Evolutionary conservation across 108 stramenopile species (phyloP).

Genomic region (Aurantiochytrium sp.): DNA sequence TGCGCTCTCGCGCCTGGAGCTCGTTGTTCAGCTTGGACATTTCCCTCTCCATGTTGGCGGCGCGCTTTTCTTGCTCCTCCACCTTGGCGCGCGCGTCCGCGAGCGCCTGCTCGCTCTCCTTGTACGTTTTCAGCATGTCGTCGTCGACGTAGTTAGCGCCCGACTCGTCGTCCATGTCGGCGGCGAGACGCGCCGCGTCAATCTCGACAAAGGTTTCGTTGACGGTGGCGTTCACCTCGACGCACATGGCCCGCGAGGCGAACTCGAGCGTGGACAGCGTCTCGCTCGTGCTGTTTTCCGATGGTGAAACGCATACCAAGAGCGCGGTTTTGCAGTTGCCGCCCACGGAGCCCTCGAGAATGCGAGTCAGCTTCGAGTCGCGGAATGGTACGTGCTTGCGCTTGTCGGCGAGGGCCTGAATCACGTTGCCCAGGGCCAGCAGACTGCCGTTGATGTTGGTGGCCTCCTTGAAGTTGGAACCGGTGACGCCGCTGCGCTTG

Average conservation of each 20-base stretch:
- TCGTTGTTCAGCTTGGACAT: not conserved
- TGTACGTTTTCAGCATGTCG: slow-evolving; percentile 24
- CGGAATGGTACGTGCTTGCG: slow-evolving; percentile 42
- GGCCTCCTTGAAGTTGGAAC: slow-evolving; percentile 38
- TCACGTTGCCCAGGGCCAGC: slow-evolving; percentile 42
- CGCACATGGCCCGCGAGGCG: slow-evolving; percentile 12
- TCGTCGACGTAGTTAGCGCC: slow-evolving; percentile 11
- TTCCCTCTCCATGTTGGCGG: not conserved
- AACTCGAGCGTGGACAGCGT: slow-evolving; percentile 22
- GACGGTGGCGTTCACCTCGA: slow-evolving; percentile 5
- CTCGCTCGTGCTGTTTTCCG: slow-evolving; percentile 4
- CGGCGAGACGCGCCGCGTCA: not conserved
- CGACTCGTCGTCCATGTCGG: not conserved
- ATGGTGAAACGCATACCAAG: not conserved
- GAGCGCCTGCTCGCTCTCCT: slow-evolving; percentile 15
- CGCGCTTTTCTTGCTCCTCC: not conserved
- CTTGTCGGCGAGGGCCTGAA: slow-evolving; percentile 39
- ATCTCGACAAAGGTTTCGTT: slow-evolving; percentile 25
- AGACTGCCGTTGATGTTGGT: slow-evolving; percentile 39
- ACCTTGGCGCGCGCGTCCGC: not conserved
- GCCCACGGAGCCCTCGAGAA: slow-evolving; percentile 24
- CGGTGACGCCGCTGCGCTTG: slow-evolving; percentile 30
- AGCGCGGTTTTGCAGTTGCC: slow-evolving; percentile 25
- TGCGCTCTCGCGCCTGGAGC: not conserved
- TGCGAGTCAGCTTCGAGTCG: slow-evolving; percentile 18